Evolutionary conservation across 2,329 filamentous ascomycete genomes (phyloP), one percentile per base, ranked within the genome.

Genomic region (Parastagonospora avenae): DNA sequence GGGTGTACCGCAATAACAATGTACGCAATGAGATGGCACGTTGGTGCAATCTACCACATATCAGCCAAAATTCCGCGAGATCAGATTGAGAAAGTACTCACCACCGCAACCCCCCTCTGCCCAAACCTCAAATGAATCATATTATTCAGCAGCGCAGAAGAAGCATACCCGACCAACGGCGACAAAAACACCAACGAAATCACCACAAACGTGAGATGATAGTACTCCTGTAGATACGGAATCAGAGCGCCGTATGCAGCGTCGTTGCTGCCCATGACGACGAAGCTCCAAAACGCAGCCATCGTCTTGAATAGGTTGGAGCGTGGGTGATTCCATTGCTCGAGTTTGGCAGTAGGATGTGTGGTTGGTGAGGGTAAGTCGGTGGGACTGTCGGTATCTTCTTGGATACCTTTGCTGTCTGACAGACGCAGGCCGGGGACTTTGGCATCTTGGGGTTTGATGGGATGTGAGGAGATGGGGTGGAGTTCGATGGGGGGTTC

Each of bases 181-280:
- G 86, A 81, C 9, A 90, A 76, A 68, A 90, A 90, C 37, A 89
- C 74, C 2, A 88, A 77, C 0, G 87, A 87, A 3, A 90, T 81
- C 46, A 87, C 74, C 4, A 83, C 81, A 67, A 89, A 88, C 40
- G 75, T 78, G 44, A 89, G 74, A 42, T 75, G 46, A 72, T 89
- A 89, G 73, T 88, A 87, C 10, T 71, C 71, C 74, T 87, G 84
- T 35, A 87, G 76, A 59, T 82, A 82, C 30, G 80, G 79, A 44
- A 82, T 80, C 57, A 81, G 69, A 14, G 77, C 75, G 46, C 86
- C 86, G 38, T 85, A 79, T 19, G 83, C 82, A 8, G 82, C 87
- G 72, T 91, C 88, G 61, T 88, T 88, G 74, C 86, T 81, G 6
- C 88, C 88, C 77, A 88, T 83, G 29, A 89, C 76, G 15, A 86